Evolutionary conservation across 176 grass and related monocot genomes (phyloP).

Genomic region (Zea luxurians): DNA sequence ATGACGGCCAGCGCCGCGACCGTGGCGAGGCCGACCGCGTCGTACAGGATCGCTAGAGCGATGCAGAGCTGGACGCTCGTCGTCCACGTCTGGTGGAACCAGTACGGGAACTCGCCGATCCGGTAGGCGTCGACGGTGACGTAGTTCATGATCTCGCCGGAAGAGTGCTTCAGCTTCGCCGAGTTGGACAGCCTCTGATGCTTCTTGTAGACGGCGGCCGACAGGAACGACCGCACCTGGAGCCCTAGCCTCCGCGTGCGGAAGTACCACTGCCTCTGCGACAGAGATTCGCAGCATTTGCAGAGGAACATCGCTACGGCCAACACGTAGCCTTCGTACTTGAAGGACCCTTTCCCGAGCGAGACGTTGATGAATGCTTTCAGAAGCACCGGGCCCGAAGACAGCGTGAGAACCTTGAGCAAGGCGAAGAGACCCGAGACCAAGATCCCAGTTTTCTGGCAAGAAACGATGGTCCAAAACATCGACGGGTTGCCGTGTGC

Average conservation of each 20-base stretch:
- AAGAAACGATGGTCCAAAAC: constrained; percentile 76
- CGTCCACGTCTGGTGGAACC: constrained; percentile 95
- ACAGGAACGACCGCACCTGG: constrained; percentile 73
- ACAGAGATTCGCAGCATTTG: constrained; percentile 81
- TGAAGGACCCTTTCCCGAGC: constrained; percentile 56
- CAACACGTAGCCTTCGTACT: constrained; percentile 68
- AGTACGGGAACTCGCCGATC: constrained; percentile 89
- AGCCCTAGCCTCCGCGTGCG: constrained; percentile 75
- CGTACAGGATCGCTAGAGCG: constrained; percentile 73
- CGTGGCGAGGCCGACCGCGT: constrained; percentile 63
- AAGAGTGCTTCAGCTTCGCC: constrained; percentile 75
- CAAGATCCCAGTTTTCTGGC: constrained; percentile 65
- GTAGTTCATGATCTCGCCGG: constrained; percentile 94
- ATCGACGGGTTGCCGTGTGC: constrained; percentile 41
- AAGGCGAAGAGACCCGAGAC: constrained; percentile 76
- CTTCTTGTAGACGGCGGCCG: constrained; percentile 81
- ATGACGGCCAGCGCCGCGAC: constrained; percentile 68
- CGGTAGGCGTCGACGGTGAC: constrained; percentile 84
- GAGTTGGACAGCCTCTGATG: constrained; percentile 70
- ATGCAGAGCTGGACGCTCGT: constrained; percentile 79
- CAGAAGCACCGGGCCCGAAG: constrained; percentile 69
- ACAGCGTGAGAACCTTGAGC: constrained; percentile 78
- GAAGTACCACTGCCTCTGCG: constrained; percentile 92
- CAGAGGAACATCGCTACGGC: constrained; percentile 59
- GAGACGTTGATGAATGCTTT: constrained; percentile 84